Conservation (phyloP, 495 filamentous ascomycete genomes). For the Podospora pseudoanserina region DNA sequence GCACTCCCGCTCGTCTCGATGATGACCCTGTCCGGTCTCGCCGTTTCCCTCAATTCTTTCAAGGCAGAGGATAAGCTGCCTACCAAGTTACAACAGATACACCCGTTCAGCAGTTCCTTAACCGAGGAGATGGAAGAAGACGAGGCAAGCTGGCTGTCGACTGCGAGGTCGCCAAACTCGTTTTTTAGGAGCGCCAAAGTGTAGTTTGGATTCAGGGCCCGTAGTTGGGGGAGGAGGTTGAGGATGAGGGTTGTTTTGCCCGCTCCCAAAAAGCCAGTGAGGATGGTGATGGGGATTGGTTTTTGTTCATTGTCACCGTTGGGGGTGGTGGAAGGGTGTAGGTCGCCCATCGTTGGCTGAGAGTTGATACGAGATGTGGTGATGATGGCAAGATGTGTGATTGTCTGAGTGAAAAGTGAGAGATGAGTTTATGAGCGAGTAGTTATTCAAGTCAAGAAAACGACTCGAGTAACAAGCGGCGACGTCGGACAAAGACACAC, state of each 20-base stretch:
- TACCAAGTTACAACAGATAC: slow-evolving; percentile 97
- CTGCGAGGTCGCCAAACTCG: slow-evolving; percentile 90
- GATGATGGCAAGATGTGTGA: neutral
- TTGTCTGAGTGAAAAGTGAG: neutral
- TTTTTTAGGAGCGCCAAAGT: slow-evolving; percentile 94
- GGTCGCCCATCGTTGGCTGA: neutral
- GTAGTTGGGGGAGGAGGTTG: slow-evolving; percentile 83
- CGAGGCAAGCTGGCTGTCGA: slow-evolving; percentile 86
- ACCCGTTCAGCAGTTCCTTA: slow-evolving; percentile 87
- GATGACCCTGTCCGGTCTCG: slow-evolving; percentile 74
- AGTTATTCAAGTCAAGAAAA: neutral
- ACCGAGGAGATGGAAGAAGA: slow-evolving; percentile 81
- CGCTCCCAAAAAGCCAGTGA: slow-evolving; percentile 92
- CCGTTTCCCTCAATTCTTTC: slow-evolving; percentile 57
- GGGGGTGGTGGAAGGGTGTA: slow-evolving; percentile 2
- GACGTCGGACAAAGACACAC: neutral
- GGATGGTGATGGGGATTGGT: slow-evolving; percentile 84
- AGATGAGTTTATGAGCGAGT: neutral
- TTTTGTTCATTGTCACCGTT: neutral
- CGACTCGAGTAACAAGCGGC: neutral
- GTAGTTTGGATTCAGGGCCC: slow-evolving; percentile 59
- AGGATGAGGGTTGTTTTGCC: slow-evolving; percentile 93
- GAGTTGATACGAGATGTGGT: neutral
- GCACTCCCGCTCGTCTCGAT: slow-evolving; percentile 89
- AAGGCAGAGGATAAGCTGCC: slow-evolving; percentile 83